Percentiles rank a stretch among this genome's conserved stretches.
phyloP scores from a whole-genome alignment of 345 rosid genomes.

The Camelina laxa region DNA sequence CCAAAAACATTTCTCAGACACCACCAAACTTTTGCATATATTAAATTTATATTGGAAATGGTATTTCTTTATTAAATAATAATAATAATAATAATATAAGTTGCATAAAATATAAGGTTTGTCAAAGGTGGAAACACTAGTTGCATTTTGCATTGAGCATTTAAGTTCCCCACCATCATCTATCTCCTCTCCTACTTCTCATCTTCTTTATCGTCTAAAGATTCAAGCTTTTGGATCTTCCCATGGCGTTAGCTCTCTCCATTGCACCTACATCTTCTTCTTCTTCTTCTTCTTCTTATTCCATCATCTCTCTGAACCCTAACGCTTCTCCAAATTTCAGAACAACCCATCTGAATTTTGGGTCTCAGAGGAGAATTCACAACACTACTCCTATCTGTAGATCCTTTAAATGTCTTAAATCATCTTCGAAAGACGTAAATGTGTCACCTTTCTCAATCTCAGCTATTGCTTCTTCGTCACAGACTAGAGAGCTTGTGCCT shows the following conservation, averaged over 20 bases:
- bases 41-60: not conserved
- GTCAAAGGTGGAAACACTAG: conserved; percentile 27
- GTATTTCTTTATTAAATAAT: too few relatives aligned
- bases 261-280: conserved; percentile 42
- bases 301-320: conserved; percentile 43
- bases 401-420: conserved; percentile 50
- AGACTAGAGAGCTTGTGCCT: conserved; percentile 53
- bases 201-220: not conserved
- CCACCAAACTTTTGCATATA: not conserved
- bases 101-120: conserved; percentile 14
- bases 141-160: conserved; percentile 17
- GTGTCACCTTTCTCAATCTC: conserved; percentile 56
- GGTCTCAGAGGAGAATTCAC: conserved; percentile 31
- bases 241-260: conserved; percentile 45
- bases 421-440: conserved; percentile 32
- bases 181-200: too few relatives aligned
- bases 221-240: conserved; percentile 1
- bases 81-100: too few relatives aligned
- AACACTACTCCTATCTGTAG: conserved; percentile 29
- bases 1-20: conserved; percentile 16
- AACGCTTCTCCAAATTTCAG: conserved; percentile 28
- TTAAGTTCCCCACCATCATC: conserved; percentile 6
- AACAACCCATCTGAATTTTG: conserved; percentile 40
- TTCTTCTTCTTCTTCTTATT: conserved; percentile 18
- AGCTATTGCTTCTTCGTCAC: conserved; percentile 53